These are phyloP conservation scores for Jatropha multifida DNA, from an alignment of 441 rosid species.

Conservation along the genomic window DNA sequence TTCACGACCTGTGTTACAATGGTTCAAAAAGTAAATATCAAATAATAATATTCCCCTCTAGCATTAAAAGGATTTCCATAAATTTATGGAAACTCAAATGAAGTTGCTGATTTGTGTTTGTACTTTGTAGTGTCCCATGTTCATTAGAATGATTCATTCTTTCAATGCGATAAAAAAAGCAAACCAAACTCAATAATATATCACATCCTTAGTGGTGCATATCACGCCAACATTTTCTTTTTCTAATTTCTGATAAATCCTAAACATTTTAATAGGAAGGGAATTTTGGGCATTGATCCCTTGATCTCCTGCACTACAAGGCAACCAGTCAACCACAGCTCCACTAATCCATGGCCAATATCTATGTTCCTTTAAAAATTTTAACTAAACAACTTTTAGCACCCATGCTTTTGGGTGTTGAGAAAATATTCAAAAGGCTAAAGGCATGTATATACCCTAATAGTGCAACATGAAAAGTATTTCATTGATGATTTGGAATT, in stretches of 20 bases:
- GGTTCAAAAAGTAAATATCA: constrained; percentile 15
- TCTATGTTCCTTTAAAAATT: too few species aligned
- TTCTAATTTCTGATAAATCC: not conserved
- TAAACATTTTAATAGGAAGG: not conserved
- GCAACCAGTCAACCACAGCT: not conserved
- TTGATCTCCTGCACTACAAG: not conserved
- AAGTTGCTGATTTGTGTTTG: not conserved
- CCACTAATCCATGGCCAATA: not conserved
- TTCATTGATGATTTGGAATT: not conserved
- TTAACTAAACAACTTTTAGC: not conserved
- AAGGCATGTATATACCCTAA: not conserved
- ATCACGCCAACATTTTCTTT: not conserved
- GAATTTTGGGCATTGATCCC: not conserved
- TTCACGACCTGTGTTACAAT: constrained; percentile 72
- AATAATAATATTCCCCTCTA: not conserved
- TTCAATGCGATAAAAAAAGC: not conserved
- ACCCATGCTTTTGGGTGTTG: not conserved
- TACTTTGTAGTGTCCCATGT: not conserved
- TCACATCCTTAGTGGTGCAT: not conserved
- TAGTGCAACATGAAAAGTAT: not conserved
- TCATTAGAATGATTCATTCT: not conserved
- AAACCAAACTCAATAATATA: not conserved
- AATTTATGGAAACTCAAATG: not conserved
- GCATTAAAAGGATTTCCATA: not conserved
- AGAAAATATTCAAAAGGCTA: not conserved